Conservation (phyloP, 768 basidiomycete species). For the Collybia mongolica region DNA sequence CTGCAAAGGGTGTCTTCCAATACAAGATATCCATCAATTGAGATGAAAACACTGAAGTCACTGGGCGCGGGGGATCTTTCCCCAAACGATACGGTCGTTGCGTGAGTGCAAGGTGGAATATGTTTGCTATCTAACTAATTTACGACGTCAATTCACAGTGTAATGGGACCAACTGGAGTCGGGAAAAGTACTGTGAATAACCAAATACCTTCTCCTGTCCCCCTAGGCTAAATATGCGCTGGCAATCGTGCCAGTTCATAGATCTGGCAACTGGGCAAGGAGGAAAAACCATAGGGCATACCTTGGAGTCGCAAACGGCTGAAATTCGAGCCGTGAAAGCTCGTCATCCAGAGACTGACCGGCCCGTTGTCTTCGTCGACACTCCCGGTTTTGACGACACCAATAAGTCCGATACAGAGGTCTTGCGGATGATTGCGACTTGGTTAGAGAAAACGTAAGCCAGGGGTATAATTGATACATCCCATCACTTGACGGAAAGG, state of each 20-base stretch:
- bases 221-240: too few species aligned
- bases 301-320: not conserved
- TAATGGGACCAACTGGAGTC: constrained; percentile 3
- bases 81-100: not conserved
- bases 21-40: too few species aligned
- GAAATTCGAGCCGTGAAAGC: not conserved
- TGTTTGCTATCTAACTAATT: not conserved
- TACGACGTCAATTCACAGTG: not conserved
- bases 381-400: constrained; percentile 10
- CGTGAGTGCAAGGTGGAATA: not conserved
- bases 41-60: too few species aligned
- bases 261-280: constrained; percentile 1
- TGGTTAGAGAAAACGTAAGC: constrained; percentile 7
- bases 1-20: too few species aligned
- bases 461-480: too few species aligned
- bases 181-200: constrained; percentile 1
- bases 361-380: constrained; percentile 7
- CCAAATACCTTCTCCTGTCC: not conserved
- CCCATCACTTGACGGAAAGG: too few species aligned
- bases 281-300: constrained; percentile 1
- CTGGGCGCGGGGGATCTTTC: not conserved
- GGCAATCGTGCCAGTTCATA: not conserved
- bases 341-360: not conserved
- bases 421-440: constrained; percentile 4
- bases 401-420: constrained; percentile 6